Percentiles rank a stretch among this genome's conserved stretches.
Evolutionary conservation across 805 yeast species (phyloP).

Genomic region (Starmerella khaoyaiensis): DNA sequence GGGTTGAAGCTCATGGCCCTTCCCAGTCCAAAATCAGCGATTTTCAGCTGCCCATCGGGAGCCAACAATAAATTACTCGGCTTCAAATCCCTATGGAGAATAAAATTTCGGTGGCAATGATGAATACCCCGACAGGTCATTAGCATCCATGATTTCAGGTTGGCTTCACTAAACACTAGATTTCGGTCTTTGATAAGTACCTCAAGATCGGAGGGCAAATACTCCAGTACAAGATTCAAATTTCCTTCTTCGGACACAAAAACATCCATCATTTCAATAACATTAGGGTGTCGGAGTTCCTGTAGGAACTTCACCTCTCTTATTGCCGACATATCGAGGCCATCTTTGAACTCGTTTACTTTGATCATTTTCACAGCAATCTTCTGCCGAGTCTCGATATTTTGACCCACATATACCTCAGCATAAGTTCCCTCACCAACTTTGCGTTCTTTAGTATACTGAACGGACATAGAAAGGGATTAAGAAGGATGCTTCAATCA

Average conservation of each 20-base stretch:
- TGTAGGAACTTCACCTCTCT: constrained; percentile 83
- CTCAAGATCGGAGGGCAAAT: constrained; percentile 83
- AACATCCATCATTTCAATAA: constrained; percentile 81
- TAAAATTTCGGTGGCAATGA: constrained; percentile 85
- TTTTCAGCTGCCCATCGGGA: constrained; percentile 74
- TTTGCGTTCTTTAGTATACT: constrained; percentile 44
- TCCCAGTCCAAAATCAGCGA: constrained; percentile 97
- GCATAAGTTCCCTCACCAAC: constrained; percentile 99
- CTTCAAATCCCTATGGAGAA: constrained; percentile 84
- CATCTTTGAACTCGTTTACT: constrained; percentile 87
- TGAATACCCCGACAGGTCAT: constrained; percentile 93
- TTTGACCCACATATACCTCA: constrained; percentile 69
- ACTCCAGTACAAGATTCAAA: constrained; percentile 82
- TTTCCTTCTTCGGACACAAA: constrained; percentile 46
- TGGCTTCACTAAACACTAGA: constrained; percentile 68
- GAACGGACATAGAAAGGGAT: constrained; percentile 7
- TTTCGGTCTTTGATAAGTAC: constrained; percentile 69
- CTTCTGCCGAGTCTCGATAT: constrained; percentile 39
- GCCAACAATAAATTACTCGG: constrained; percentile 83
- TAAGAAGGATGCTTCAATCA: constrained; percentile 1
- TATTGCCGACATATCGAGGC: constrained; percentile 93
- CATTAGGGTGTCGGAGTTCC: constrained; percentile 70
- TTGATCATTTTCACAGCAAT: constrained; percentile 95
- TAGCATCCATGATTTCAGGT: constrained; percentile 82
- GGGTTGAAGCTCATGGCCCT: constrained; percentile 61